Base-by-base conservation (phyloP, 1,284 basidiomycete genomes). In the Mycena sp. region DNA sequence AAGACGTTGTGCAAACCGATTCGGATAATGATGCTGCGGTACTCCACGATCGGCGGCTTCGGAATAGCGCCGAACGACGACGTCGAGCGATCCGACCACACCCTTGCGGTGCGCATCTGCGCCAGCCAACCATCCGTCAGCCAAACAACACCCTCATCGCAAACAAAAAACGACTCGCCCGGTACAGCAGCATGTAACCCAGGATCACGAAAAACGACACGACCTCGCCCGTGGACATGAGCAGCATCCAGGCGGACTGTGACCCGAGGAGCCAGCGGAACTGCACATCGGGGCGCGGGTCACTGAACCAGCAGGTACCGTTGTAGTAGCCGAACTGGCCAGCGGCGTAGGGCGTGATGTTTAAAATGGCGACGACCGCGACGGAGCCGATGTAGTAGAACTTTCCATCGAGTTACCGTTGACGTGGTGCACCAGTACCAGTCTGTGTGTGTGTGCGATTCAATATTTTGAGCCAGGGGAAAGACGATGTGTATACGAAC, bases 121-220 rank as follows among this genome's bases (percentile, higher is more conserved):
- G 23, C n/a, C n/a, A n/a, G n/a, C n/a, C n/a, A n/a, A n/a, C n/a
- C 30, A 50, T 58, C 35, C 11, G 17, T 58, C 30, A 58, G 56
- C 46, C n/a, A n/a, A n/a, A 21, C 32, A 58, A 44, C 38, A 58
- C 37, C 30, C 23, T 16, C 10, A 28, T 50, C 37, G 11, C 21
- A 32, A 38, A 41, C 49, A 29, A 38, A 49, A 44, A 35, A 29
- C 28, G 19, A 44, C 52, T 54, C 41, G 16, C 52, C 21, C 52
- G 52, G 44, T 54, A 56, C n/a, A n/a, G n/a, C n/a, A n/a, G n/a
- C 37, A 58, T 69, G 50, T 51, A 49, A 14, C 29, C 25, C 19
- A 59, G 28, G 49, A 59, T 50, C 28, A 44, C 7, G 21, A 45
- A 43, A 37, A 59, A 59, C 12, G 37, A n/a, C n/a, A n/a, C n/a